Base-by-base conservation (phyloP, 345 rosid species). In the Chamaenerion angustifolium region DNA sequence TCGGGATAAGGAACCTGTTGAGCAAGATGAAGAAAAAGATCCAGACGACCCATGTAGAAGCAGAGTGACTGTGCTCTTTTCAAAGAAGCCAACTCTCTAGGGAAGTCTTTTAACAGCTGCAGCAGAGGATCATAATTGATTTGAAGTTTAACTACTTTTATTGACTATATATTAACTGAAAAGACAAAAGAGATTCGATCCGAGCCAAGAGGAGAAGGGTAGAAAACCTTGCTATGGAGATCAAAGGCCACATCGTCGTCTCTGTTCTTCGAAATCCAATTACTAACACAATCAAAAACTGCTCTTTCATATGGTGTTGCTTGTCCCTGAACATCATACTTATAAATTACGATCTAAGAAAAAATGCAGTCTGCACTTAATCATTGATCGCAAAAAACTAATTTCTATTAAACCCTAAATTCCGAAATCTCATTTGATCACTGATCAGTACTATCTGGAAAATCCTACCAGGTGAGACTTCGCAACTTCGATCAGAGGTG, bases 31-130 rank as follows among this genome's bases (percentile, higher is more conserved):
- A 86, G 66, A 61, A 80, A 77, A 43, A 74, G 71, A 56, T 67
- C 79, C 40, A 87, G 74, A 45, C 69, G 75, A 51, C 80, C 96
- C 88, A 76, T 78, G 73, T 81, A 83, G 74, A 86, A 86, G 60
- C 94, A 69, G 31, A 81, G 58, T 14, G 72, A 1, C 53, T 90
- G 94, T 37, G 75, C 89, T 66, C 95, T 81, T 71, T 86, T 81
- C 57, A 86, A 64, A 54, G 95, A 73, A 44, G 48, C 67, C 64
- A 83, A 61, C 68, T 90, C 95, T 60, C 64, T 76, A 1, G 96
- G 98, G 68, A 74, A 90, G 19, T 68, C 72, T 60, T 62, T 58
- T 45, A 86, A 66, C 12, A 78, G 77, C 94, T 90, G 85, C 67
- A 78, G 59, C 46, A 57, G 50, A 56, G 59, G 15, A 65, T 21